These are phyloP conservation scores for Pythium sukuiense DNA, from an alignment of 352 stramenopile species.

Conservation along the genomic window DNA sequence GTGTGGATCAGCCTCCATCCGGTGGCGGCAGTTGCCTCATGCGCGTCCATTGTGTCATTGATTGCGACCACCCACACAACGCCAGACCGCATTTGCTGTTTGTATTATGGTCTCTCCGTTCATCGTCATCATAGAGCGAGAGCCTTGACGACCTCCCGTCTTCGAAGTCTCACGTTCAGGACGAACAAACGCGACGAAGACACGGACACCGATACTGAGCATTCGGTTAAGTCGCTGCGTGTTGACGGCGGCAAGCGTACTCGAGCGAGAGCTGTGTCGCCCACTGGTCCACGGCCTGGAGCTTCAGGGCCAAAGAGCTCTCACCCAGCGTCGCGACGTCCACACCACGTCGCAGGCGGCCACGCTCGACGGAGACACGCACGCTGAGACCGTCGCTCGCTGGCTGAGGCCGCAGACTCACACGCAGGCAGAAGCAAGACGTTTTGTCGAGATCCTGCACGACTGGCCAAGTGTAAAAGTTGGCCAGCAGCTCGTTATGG, in stretches of 20 bases:
- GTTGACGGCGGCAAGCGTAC: slow-evolving; percentile 5
- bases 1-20: not conserved
- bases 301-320: slow-evolving; percentile 8
- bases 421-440: slow-evolving; percentile 13
- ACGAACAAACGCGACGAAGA: no score
- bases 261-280: slow-evolving; percentile 11
- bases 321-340: slow-evolving; percentile 11
- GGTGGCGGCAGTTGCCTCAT: no score
- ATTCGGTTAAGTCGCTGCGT: not conserved
- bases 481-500: slow-evolving; percentile 11
- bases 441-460: not conserved
- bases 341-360: slow-evolving; percentile 2
- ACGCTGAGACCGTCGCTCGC: not conserved
- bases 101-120: no score
- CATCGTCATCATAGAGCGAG: no score
- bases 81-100: no score
- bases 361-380: slow-evolving; percentile 7
- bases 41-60: no score
- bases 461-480: slow-evolving; percentile 21
- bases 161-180: no score
- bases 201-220: not conserved
- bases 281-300: slow-evolving; percentile 16
- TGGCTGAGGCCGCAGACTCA: not conserved
- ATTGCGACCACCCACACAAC: no score
- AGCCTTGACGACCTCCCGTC: no score